phyloP scores from a whole-genome alignment of 805 yeast species.

The Kodamaea lidongshanica region DNA sequence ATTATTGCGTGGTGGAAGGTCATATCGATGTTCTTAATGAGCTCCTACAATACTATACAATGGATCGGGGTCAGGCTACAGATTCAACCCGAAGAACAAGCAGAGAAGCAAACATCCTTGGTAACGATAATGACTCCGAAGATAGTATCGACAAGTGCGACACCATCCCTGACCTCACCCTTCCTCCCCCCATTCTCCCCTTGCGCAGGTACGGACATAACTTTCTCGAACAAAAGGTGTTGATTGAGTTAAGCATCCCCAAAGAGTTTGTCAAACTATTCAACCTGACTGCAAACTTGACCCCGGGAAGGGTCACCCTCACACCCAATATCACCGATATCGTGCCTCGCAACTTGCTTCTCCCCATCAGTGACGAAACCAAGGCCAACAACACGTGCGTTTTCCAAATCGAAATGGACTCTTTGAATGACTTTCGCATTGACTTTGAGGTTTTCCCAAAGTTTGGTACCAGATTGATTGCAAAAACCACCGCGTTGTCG shows the following conservation, averaged over 20 bases:
- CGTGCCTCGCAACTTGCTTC: conserved; percentile 77
- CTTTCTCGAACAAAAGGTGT: conserved; percentile 82
- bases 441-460: conserved; percentile 91
- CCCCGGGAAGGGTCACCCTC: conserved; percentile 79
- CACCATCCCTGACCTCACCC: conserved; percentile 78
- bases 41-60: conserved; percentile 40
- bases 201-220: conserved; percentile 92
- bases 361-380: conserved; percentile 63
- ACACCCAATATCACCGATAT: conserved; percentile 71
- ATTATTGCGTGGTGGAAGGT: conserved; percentile 93
- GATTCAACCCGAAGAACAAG: conserved; percentile 1
- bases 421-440: conserved; percentile 54
- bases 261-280: conserved; percentile 44
- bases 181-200: conserved; percentile 96
- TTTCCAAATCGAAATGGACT: conserved; percentile 76
- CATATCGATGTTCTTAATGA: conserved; percentile 75
- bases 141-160: conserved; percentile 39
- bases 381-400: conserved; percentile 53
- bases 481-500: conserved; percentile 78
- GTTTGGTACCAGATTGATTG: conserved; percentile 87
- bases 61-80: conserved; percentile 6
- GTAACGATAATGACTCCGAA: conserved; percentile 30
- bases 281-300: conserved; percentile 34
- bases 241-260: conserved; percentile 69
- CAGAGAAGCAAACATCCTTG: conserved; percentile 10